Conservation (phyloP, 345 rosid genomes). For the Eutrema japonicum region DNA sequence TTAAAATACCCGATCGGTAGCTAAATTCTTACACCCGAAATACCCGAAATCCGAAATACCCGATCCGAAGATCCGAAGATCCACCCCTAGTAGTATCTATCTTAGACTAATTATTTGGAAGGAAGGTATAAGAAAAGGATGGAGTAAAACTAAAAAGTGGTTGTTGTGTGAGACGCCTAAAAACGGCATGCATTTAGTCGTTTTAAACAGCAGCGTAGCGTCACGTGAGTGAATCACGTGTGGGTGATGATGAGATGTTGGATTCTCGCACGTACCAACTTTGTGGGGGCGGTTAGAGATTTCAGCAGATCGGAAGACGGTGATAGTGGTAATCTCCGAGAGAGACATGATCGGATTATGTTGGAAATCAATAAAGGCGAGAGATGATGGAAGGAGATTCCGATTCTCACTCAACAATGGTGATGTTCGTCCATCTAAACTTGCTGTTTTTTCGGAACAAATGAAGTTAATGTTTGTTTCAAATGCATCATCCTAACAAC, state of each 20-base stretch:
- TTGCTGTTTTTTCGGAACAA: background rate
- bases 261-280: conserved; percentile 40
- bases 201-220: background rate
- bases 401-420: background rate
- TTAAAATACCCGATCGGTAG: too few species aligned
- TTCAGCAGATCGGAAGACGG: conserved; percentile 17
- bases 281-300: conserved; percentile 1
- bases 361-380: background rate
- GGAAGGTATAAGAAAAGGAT: background rate
- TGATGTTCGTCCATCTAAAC: background rate
- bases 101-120: conserved; percentile 13
- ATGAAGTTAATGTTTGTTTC: background rate
- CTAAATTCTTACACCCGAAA: too few species aligned
- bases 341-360: conserved; percentile 5
- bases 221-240: conserved; percentile 35
- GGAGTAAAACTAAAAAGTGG: conserved; percentile 20
- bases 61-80: too few species aligned
- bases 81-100: background rate
- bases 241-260: conserved; percentile 40
- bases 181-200: conserved; percentile 37
- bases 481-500: background rate
- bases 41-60: too few species aligned
- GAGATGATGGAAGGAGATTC: background rate
- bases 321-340: background rate
- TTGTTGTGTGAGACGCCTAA: background rate